These are phyloP conservation scores for Sedum album DNA, from an alignment of 164 flowering plant species.

Conservation along the genomic window DNA sequence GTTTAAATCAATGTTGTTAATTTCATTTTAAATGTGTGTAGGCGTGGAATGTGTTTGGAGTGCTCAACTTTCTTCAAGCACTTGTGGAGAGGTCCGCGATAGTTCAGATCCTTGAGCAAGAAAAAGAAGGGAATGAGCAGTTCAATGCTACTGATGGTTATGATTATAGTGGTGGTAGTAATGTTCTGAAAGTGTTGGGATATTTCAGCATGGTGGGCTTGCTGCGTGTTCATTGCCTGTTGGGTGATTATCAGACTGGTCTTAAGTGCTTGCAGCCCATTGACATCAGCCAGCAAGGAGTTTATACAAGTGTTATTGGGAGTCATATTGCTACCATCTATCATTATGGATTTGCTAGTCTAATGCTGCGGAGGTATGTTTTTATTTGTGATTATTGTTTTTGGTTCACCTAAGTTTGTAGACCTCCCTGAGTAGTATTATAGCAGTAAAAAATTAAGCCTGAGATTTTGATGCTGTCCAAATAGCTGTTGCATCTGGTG, in stretches of 20 bases:
- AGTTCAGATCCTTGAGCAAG: slow-evolving; percentile 75
- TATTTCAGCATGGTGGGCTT: slow-evolving; percentile 98
- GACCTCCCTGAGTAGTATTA: background rate
- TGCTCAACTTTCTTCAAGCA: slow-evolving; percentile 91
- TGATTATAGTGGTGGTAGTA: slow-evolving; percentile 94
- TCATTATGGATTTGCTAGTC: slow-evolving; percentile 94
- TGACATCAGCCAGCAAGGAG: slow-evolving; percentile 90
- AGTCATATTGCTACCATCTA: slow-evolving; percentile 91
- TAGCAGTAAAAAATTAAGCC: background rate
- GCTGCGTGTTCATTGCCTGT: slow-evolving; percentile 88
- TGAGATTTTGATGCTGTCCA: background rate
- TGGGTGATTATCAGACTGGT: slow-evolving; percentile 97
- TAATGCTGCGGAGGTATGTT: slow-evolving; percentile 87
- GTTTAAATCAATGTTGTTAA: background rate
- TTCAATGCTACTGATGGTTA: slow-evolving; percentile 95
- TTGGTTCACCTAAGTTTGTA: background rate
- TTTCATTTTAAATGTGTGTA: slow-evolving; percentile 11
- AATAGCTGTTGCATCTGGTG: background rate
- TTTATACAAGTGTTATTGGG: slow-evolving; percentile 87
- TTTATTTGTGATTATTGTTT: background rate
- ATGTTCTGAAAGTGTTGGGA: slow-evolving; percentile 93
- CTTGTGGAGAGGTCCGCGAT: slow-evolving; percentile 93
- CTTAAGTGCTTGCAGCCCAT: slow-evolving; percentile 85
- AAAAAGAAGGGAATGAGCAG: slow-evolving; percentile 86
- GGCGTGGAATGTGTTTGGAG: slow-evolving; percentile 99